Base-by-base conservation (phyloP, 192 early-diverging fungal species). In the Mortierella hygrophila region DNA sequence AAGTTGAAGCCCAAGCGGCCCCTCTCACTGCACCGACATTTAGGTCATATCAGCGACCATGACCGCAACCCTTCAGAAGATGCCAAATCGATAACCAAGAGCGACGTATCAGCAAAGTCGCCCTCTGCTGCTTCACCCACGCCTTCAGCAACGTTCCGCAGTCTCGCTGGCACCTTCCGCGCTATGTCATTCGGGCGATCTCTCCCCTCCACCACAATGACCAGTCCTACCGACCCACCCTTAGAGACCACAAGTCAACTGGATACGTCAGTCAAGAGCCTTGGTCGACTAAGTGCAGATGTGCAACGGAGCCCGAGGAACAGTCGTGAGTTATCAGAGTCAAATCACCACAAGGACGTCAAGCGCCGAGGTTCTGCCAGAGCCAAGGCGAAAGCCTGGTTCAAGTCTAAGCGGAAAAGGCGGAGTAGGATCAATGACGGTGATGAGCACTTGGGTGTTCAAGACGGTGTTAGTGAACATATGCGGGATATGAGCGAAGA, bases 321-420 rank as follows among this genome's bases (percentile, higher is more conserved):
- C 29, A 86, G 84, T 60, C 69, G 68, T 6, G 84, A 86, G 2
- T 44, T 81, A 20, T 80, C 84, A 9, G 84, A 86, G 38, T 72
- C 79, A 0, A 78, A 35, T 35, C 75, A 74, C 18, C 52, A 38
- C 68, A 86, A 78, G 42, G 84, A 86, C 26, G 46, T 77, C 26
- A 86, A 78, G 72, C 52, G 79, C 21, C 79, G 76, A 37, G 76
- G 79, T 32, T 81, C 84, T 37, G 68, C 78, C 0, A 60, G 79
- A 21, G 79, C 84, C 4, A 86, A 86, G 47, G 79, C 84, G 32
- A 86, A 86, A 42, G 84, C 84, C 8, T 86, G 84, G 84, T 80
- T 86, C 35, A 86, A 81, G 32, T 49, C 79, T 5, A 86, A 86
- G 16, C 65, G 71, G 41, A 86, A 86, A 57, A 76, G 57, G 60